Percentiles rank a stretch among this genome's conserved stretches.
phyloP scores from a whole-genome alignment of 257 asterid species.

The Lycium ferocissimum region DNA sequence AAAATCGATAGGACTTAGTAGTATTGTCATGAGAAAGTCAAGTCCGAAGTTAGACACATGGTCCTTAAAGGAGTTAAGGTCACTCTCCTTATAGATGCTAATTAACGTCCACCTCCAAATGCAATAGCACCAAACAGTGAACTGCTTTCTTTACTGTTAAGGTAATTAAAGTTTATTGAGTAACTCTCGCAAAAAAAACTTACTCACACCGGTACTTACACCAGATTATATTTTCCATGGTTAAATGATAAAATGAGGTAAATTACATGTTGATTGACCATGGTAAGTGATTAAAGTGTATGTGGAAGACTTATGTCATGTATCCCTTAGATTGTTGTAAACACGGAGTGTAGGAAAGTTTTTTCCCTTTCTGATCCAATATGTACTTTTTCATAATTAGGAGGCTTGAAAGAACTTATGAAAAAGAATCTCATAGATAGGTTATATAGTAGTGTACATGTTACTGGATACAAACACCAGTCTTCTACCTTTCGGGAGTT shows the following conservation, averaged over 20 bases:
- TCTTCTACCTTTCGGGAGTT: slow-evolving; percentile 10
- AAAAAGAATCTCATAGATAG: slow-evolving; percentile 16
- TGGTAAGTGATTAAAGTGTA: background rate
- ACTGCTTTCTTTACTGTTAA: slow-evolving; percentile 19
- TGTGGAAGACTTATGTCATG: background rate
- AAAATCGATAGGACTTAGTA: background rate
- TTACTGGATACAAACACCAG: background rate
- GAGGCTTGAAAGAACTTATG: background rate
- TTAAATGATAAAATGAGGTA: background rate
- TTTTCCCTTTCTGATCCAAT: background rate
- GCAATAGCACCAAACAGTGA: background rate
- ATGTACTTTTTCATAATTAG: slow-evolving; percentile 17
- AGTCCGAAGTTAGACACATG: background rate
- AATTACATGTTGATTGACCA: background rate
- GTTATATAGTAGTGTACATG: background rate
- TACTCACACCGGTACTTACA: background rate
- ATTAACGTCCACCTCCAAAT: background rate
- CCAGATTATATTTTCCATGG: background rate
- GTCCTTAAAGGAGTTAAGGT: background rate
- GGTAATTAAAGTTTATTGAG: background rate
- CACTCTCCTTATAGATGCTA: background rate
- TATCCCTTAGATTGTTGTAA: background rate
- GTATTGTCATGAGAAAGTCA: background rate
- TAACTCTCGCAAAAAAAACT: background rate
- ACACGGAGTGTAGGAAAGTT: background rate